Evolutionary conservation across 2,329 filamentous ascomycete species (phyloP), one percentile per base, ranked within the genome.

Genomic region (Chaetomiaceae sp.): DNA sequence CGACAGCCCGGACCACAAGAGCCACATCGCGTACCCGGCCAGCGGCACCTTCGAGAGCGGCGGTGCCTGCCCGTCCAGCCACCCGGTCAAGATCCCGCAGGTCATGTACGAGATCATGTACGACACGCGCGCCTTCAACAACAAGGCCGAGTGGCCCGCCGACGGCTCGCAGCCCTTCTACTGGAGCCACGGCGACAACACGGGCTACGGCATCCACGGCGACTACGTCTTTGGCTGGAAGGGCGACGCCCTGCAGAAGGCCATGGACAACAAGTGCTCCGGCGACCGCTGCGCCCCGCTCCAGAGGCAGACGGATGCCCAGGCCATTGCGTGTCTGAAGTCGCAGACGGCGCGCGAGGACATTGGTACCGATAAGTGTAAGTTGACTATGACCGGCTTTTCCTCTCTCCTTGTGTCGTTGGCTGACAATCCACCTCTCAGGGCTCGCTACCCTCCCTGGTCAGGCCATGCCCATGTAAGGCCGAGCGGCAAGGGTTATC

Each of bases 21-120:
- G 47, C n/a, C 63, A 65, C 49, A 44, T 81, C 55, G 66, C 71
- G 3, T 81, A 80, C 56, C 77, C 76, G 3, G 41, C 46, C 4
- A 52, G 42, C 17, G 62, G 62, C 20, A 60, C 57, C 20, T 66
- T 66, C 49, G 62, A 64, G 54, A 51, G 44, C 48, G 57, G 56
- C 52, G 58, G 58, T 23, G 35, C 55, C 20, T 60, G 58, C 54
- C 58, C 58, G 25, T 13, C 49, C 3, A 52, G 30, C 14, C 58
- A 58, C 44, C 58, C 58, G 6, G 55, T 60, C 51, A 57, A 57
- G 56, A 51, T 60, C 37, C 58, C 56, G 16, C 58, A 60, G 56
- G 50, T 60, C 51, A 60, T 60, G 58, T 60, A 60, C 53, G 58
- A 60, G 51, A 38, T 57, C 53, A 60, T 60, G 53, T 59, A 43